Evolutionary conservation across 495 filamentous ascomycete genomes (phyloP), one percentile per base, ranked within the genome.

Genomic region (Parathielavia appendiculata): DNA sequence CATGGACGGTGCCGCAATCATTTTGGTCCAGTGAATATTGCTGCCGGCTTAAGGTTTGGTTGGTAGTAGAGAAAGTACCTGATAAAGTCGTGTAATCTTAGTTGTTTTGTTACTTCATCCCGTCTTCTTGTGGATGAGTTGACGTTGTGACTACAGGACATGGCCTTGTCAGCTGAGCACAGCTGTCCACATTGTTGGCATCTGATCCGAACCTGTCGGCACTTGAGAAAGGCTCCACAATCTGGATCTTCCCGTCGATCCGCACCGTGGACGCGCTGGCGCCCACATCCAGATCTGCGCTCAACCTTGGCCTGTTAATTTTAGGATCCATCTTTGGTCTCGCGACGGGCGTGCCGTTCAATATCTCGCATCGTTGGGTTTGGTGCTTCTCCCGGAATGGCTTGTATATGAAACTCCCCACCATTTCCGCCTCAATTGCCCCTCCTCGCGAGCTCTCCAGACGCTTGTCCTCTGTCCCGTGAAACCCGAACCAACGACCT

Each of bases 251-350:
- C 26, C 54, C 36, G 47, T 38, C 55, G 23, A 44, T 51, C 46
- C 7, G n/a, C n/a, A n/a, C n/a, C n/a, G n/a, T n/a, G n/a, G n/a
- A n/a, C n/a, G n/a, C 44, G 19, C 12, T n/a, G 38, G 53, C 43
- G 40, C 38, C 51, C 20, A 10, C 35, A 26, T 22, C 55, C 26
- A 38, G 35, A 30, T 51, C 45, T 19, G 44, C 46, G 36, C 46
- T 41, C 45, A 47, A 51, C 32, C 35, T 43, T 23, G 38, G 51
- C 19, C n/a, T 13, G 44, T 9, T 23, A 57, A 57, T 50, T 57
- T 57, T 41, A 38, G 17, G 40, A 26, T 32, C 52, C 52, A 45
- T 44, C 39, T 10, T 19, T n/a, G 16, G 26, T 17, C 35, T 14
- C 54, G 35, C 35, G 34, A 20, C 46, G 1, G 26, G 35, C 44